Percentiles rank a stretch among this genome's conserved stretches.
These are phyloP conservation scores for Podospora bellae-mahoneyi DNA, from an alignment of 495 filamentous ascomycete species.

Conservation along the genomic window DNA sequence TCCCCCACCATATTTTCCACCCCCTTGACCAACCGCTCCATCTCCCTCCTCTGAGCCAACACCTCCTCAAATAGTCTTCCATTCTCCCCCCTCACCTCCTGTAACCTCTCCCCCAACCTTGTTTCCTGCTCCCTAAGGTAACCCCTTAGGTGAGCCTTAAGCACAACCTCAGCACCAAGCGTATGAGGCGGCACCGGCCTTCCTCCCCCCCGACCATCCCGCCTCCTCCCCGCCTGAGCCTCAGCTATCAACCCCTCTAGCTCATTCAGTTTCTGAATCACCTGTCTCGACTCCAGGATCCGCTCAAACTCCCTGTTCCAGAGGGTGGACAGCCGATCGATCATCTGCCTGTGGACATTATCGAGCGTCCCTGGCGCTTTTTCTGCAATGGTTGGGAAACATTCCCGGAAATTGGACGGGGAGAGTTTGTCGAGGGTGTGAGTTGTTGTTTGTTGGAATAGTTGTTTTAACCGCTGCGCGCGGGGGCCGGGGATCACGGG, in stretches of 20 bases:
- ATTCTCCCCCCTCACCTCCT: constrained; percentile 63
- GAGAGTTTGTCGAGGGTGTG: constrained; percentile 70
- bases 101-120: constrained; percentile 57
- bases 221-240: constrained; percentile 57
- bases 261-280: constrained; percentile 74
- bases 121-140: constrained; percentile 58
- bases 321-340: constrained; percentile 59
- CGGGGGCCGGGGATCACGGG: constrained; percentile 60
- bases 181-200: constrained; percentile 56
- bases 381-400: constrained; percentile 79
- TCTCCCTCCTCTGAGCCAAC: constrained; percentile 66
- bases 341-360: constrained; percentile 67
- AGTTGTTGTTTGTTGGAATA: constrained; percentile 65
- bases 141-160: constrained; percentile 67
- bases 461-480: constrained; percentile 64
- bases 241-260: constrained; percentile 73
- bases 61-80: constrained; percentile 58
- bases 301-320: constrained; percentile 70
- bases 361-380: constrained; percentile 64
- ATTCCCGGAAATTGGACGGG: constrained; percentile 75
- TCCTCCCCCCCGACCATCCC: constrained; percentile 10
- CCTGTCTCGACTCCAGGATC: constrained; percentile 66
- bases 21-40: constrained; percentile 60
- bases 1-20: constrained; percentile 68
- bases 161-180: constrained; percentile 63